These are phyloP conservation scores for Ulvella scutata DNA, from an alignment of 139 green algal species.

Conservation along the genomic window DNA sequence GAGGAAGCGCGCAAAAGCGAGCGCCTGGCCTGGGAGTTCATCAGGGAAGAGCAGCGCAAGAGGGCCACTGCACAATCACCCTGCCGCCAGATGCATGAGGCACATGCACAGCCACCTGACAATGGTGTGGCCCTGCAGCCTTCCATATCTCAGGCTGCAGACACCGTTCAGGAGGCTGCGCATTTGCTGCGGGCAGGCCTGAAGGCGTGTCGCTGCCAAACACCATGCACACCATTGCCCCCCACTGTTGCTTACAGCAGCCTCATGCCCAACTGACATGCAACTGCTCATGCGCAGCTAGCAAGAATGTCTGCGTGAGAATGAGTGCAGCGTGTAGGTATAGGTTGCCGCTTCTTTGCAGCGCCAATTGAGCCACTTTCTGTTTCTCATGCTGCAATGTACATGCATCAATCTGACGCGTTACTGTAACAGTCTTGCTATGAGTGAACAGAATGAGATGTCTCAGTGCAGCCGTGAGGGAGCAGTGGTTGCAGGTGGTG, in stretches of 20 bases:
- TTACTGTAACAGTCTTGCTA: neutral
- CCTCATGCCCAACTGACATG: neutral
- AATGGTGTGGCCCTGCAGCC: no score
- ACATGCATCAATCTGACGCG: neutral
- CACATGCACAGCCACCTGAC: no score
- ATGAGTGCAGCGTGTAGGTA: neutral
- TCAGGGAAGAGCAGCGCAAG: neutral
- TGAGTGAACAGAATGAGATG: no score
- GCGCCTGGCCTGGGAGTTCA: neutral
- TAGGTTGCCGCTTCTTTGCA: neutral
- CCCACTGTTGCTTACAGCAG: neutral
- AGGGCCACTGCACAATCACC: no score
- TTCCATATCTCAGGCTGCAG: neutral
- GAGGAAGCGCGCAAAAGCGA: neutral
- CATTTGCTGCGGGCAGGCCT: neutral
- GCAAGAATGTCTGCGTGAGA: neutral
- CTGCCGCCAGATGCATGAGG: no score
- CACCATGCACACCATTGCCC: neutral
- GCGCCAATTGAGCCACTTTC: neutral
- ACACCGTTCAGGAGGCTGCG: neutral
- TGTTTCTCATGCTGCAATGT: neutral
- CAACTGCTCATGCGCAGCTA: neutral
- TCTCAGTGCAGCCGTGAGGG: neutral
- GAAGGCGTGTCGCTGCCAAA: neutral
- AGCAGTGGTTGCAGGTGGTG: neutral